These are phyloP conservation scores for Penicillium sp. DNA, from an alignment of 2,329 filamentous ascomycete genomes.

Conservation along the genomic window DNA sequence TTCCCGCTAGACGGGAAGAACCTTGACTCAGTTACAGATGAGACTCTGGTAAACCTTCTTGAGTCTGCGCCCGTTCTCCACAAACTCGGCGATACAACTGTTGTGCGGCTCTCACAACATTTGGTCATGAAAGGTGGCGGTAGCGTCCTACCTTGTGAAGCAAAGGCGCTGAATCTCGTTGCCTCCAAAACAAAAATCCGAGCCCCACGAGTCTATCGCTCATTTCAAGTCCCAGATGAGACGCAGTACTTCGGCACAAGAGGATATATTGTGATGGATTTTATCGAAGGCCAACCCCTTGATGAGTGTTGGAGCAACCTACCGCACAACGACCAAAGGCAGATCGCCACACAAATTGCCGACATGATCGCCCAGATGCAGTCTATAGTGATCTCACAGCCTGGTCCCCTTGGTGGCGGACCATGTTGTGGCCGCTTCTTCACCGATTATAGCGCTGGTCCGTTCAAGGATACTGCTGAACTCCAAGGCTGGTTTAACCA, in stretches of 20 bases:
- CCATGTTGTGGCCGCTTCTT: constrained; percentile 20
- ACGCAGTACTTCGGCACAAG: constrained; percentile 20
- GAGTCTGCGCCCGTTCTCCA: no score
- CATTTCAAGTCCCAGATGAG: constrained; percentile 19
- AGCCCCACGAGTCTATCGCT: constrained; percentile 21
- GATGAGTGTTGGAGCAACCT: constrained; percentile 20
- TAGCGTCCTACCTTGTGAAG: constrained; percentile 21
- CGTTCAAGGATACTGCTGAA: constrained; percentile 16
- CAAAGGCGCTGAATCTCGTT: constrained; percentile 18
- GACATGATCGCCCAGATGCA: no score
- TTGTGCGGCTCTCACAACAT: no score
- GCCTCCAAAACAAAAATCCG: constrained; percentile 18
- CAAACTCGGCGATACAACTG: no score
- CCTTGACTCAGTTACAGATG: no score
- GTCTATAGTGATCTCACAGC: background rate
- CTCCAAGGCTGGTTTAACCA: constrained; percentile 21
- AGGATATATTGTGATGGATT: constrained; percentile 30
- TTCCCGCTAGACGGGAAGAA: no score
- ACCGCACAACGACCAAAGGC: no score
- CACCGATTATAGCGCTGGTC: constrained; percentile 22
- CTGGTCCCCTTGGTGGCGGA: constrained; percentile 17
- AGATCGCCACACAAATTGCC: no score
- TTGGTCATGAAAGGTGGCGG: background rate
- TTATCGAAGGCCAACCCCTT: constrained; percentile 23
- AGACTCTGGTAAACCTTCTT: no score